phyloP scores from a whole-genome alignment of 1,284 basidiomycete species.

The Cerrena zonata region DNA sequence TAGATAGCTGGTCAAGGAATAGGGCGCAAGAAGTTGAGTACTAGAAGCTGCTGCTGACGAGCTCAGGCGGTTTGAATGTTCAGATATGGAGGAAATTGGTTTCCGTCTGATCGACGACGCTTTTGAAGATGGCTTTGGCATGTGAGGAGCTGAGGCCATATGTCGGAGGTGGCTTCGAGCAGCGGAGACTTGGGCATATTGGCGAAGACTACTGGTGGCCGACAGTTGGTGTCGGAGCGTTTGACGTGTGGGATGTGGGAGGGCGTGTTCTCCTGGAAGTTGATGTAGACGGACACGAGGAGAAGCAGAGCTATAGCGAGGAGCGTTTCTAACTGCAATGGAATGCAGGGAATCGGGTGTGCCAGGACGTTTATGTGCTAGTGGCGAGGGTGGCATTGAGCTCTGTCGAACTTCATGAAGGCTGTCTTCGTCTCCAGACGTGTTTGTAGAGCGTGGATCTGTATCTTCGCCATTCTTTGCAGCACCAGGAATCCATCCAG shows the following conservation, averaged over 20 bases:
- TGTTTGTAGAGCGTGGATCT: conserved; percentile 14
- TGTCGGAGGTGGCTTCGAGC: conserved; percentile 63
- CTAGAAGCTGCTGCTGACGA: conserved; percentile 1
- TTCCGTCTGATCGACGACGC: too few species aligned
- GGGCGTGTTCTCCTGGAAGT: background rate
- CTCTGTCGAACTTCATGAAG: conserved; percentile 9
- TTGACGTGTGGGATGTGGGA: conserved; percentile 1
- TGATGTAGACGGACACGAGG: background rate
- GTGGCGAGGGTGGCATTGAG: conserved; percentile 31
- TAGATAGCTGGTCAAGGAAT: conserved; percentile 21
- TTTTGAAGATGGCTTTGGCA: conserved; percentile 31
- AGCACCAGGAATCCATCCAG: conserved; percentile 43
- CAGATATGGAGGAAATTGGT: too few species aligned
- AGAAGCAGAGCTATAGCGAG: conserved; percentile 4
- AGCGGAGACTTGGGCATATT: conserved; percentile 35
- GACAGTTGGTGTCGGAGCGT: conserved; percentile 19
- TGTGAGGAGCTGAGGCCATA: conserved; percentile 59
- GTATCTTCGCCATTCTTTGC: conserved; percentile 20
- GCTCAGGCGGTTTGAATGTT: conserved; percentile 15
- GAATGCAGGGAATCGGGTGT: background rate
- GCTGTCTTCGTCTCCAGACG: background rate
- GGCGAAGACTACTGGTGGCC: conserved; percentile 24
- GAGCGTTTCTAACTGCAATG: background rate
- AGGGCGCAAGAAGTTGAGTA: conserved; percentile 13
- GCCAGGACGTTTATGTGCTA: conserved; percentile 21